These are phyloP conservation scores for Diaporthe sp. DNA, from an alignment of 2,329 filamentous ascomycete genomes.

Conservation along the genomic window DNA sequence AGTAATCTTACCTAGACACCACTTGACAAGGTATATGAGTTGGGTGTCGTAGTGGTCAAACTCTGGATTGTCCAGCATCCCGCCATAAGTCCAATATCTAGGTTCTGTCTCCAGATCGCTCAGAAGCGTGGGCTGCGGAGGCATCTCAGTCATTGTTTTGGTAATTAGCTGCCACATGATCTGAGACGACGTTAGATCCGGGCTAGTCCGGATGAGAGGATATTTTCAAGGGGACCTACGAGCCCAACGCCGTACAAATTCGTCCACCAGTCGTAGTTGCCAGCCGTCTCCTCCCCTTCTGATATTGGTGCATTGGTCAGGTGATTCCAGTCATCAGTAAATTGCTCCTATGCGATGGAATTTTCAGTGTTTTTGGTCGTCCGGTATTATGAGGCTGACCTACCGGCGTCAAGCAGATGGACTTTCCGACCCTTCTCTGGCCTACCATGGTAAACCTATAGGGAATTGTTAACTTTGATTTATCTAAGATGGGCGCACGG, in stretches of 20 bases:
- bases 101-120: neutral
- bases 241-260: neutral
- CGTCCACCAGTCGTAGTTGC: neutral
- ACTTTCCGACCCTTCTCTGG: neutral
- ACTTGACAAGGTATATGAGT: neutral
- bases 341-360: neutral
- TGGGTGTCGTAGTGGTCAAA: neutral
- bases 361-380: neutral
- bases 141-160: neutral
- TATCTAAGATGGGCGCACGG: neutral
- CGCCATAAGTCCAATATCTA: neutral
- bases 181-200: neutral
- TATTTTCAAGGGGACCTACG: neutral
- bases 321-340: neutral
- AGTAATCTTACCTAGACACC: neutral
- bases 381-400: no score
- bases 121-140: neutral
- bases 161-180: neutral
- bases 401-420: neutral
- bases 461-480: neutral
- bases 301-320: neutral
- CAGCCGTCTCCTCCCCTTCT: neutral
- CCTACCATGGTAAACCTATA: neutral
- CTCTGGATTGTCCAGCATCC: neutral
- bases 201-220: no score